Conservation (phyloP, 106 monocot genomes). For the Amphibolis antarctica region DNA sequence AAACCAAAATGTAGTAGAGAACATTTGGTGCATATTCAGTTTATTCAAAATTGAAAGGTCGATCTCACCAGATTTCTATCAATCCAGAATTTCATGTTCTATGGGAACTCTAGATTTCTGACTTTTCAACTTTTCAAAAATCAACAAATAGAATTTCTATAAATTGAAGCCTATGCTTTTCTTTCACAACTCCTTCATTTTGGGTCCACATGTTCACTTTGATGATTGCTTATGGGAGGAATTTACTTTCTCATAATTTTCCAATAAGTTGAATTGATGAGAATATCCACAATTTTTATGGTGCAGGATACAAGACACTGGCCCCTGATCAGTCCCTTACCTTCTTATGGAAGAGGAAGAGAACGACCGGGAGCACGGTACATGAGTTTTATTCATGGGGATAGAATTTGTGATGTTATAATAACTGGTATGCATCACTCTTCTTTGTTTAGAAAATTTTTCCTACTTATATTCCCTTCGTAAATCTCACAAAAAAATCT, state of each 20-base stretch:
- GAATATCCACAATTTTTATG: background rate
- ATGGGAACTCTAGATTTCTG: too few species aligned
- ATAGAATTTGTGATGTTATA: conserved; percentile 14
- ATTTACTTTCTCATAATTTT: background rate
- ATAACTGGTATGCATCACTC: conserved; percentile 13
- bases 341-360: conserved; percentile 24
- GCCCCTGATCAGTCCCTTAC: conserved; percentile 19
- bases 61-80: too few species aligned
- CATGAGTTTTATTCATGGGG: conserved; percentile 18
- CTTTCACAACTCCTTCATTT: too few species aligned
- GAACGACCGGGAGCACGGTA: conserved; percentile 25
- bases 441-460: background rate
- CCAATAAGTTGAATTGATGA: background rate
- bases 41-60: too few species aligned
- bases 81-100: too few species aligned
- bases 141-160: too few species aligned
- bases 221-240: background rate
- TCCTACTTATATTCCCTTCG: too few species aligned
- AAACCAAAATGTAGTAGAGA: too few species aligned
- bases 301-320: conserved; percentile 16
- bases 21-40: too few species aligned
- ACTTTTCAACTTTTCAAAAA: too few species aligned
- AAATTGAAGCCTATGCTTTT: too few species aligned
- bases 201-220: background rate
- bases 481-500: too few species aligned